Conservation (phyloP, 2,329 filamentous ascomycete genomes). For the Penicillium brevicompactum region DNA sequence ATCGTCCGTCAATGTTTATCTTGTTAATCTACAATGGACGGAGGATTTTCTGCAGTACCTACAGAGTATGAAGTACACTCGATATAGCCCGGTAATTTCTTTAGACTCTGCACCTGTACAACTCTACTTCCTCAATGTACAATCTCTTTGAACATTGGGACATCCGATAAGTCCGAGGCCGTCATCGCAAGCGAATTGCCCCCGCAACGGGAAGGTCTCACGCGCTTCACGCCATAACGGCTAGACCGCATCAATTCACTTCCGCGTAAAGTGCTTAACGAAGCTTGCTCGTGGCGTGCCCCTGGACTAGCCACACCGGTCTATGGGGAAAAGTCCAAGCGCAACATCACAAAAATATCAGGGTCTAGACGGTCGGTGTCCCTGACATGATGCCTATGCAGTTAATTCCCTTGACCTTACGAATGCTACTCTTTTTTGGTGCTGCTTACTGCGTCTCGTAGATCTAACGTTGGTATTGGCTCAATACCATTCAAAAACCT, state of each 20-base stretch:
- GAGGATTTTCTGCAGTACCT: not conserved
- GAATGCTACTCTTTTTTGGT: not conserved
- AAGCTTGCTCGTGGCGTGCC: slow-evolving; percentile 15
- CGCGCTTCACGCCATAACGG: slow-evolving; percentile 9
- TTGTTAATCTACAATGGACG: not conserved
- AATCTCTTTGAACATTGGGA: not conserved
- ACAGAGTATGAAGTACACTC: not conserved
- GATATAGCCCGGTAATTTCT: not conserved
- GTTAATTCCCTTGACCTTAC: not conserved
- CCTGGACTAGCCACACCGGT: slow-evolving; percentile 10
- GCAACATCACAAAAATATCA: slow-evolving; percentile 1
- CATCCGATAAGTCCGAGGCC: not conserved
- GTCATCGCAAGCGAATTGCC: not conserved
- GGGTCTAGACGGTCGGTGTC: slow-evolving; percentile 1
- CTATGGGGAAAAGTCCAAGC: slow-evolving; percentile 3
- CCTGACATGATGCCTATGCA: slow-evolving; percentile 2
- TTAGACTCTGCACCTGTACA: no score
- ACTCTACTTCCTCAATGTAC: not conserved
- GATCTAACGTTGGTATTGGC: not conserved
- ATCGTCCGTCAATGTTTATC: not conserved
- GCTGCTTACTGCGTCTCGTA: not conserved
- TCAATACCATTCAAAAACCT: not conserved
- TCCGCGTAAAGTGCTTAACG: slow-evolving; percentile 17
- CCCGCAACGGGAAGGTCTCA: slow-evolving; percentile 18
- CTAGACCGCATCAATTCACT: slow-evolving; percentile 9